A percentile compares a stretch with the other conserved stretches of the same genome.
These are phyloP conservation scores for Silybum marianum DNA, from an alignment of 129 eudicot species.

Conservation along the genomic window DNA sequence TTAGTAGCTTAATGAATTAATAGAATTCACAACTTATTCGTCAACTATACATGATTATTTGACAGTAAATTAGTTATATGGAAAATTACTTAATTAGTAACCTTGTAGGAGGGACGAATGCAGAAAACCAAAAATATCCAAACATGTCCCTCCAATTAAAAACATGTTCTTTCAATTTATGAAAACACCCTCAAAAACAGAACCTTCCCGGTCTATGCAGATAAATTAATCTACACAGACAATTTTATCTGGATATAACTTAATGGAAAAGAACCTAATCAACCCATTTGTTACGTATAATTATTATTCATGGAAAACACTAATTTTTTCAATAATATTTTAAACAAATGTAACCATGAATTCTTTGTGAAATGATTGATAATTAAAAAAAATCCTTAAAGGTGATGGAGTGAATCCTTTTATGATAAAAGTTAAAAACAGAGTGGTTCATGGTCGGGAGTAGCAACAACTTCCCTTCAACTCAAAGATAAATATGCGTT, in stretches of 20 bases:
- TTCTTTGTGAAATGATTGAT: constrained; percentile 12
- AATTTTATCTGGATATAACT: too few species aligned
- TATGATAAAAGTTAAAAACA: constrained; percentile 17
- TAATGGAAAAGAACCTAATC: too few species aligned
- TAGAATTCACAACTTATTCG: too few species aligned
- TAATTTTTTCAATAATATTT: neutral
- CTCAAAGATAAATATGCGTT: constrained; percentile 12
- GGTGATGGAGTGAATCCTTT: neutral
- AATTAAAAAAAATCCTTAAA: neutral
- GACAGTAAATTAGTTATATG: too few species aligned
- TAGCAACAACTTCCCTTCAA: constrained; percentile 16
- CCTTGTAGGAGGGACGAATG: too few species aligned
- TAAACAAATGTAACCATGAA: neutral
- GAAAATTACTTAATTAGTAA: too few species aligned
- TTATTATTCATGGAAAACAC: neutral
- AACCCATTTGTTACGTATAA: neutral
- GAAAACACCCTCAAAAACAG: neutral
- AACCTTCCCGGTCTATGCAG: too few species aligned
- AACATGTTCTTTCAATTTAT: neutral
- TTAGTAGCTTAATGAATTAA: too few species aligned
- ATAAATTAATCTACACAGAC: too few species aligned
- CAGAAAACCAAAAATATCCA: too few species aligned
- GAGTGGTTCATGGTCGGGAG: neutral
- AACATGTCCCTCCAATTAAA: too few species aligned
- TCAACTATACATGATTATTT: too few species aligned